Evolutionary conservation across 2,329 filamentous ascomycete genomes (phyloP), one percentile per base, ranked within the genome.

Genomic region (Phialophora chinensis): DNA sequence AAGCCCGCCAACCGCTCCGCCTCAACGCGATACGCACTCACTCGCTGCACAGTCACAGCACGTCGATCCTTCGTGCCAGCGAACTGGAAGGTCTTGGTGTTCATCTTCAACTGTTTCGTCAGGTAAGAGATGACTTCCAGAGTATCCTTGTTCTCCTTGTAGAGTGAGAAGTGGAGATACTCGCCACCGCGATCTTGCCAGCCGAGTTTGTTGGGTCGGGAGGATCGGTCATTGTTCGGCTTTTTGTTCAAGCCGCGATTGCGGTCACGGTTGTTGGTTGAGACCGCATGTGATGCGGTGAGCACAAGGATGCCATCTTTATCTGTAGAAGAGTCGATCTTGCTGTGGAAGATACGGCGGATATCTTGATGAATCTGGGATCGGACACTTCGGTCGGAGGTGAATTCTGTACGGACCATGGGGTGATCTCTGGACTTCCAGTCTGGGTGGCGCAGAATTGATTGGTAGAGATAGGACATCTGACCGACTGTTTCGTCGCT

Each of bases 121-220:
- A 97, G 85, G 74, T 90, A 91, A 61, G 87, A 89, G 61, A 96
- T 84, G 0, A 92, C 90, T 73, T 97, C 93, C 91, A 97, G 96
- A 0, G 93, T 97, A 76, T 97, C 93, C 75, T 94, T 93, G 80
- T 97, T 97, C 80, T 97, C 93, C 80, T 97, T 97, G 86, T 94
- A 96, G 60, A 97, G 83, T 0, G 91, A 94, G 77, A 97, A 96
- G 77, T 97, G 93, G 14, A 97, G 81, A 77, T 92, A 95, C 57
- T 93, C 90, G 20, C 91, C 92, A n/a, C 84, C 88, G 50, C 89
- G 80, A 70, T 90, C 88, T 61, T 87, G 81, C 88, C 88, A 91
- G 60, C 81, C 82, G 42, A 86, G 73, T 71, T 84, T 85, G 53
- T 81, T 79, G 58, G 77, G 76, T 56, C 71, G 71, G 23, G 66